Conservation (phyloP, 768 basidiomycete species). For the Auricularia cornea region DNA sequence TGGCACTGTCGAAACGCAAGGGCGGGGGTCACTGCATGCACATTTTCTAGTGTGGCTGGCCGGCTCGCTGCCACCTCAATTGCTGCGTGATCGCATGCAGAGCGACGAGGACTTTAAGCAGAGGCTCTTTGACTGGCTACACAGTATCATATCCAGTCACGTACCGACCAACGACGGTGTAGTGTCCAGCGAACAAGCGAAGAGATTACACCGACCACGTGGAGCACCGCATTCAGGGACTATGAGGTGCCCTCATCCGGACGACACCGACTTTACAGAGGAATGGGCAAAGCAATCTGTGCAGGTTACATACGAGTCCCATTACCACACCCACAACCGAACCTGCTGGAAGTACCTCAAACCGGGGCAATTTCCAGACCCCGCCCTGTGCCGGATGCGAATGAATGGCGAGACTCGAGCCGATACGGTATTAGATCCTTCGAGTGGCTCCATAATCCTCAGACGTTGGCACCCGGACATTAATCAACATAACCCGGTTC, state of each 20-base stretch:
- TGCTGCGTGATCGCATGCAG: neutral
- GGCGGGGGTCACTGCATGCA: constrained; percentile 1
- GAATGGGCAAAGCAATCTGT: neutral
- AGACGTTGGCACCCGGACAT: neutral
- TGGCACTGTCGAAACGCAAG: constrained; percentile 4
- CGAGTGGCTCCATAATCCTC: neutral
- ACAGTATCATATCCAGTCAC: neutral
- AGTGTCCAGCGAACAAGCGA: neutral
- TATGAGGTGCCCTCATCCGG: neutral
- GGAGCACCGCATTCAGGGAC: neutral
- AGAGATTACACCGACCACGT: neutral
- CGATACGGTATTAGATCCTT: neutral
- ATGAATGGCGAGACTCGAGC: neutral
- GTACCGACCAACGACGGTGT: neutral
- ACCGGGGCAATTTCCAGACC: neutral
- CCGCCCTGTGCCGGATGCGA: neutral
- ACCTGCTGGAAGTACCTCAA: neutral
- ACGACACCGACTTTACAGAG: neutral
- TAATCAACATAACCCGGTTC: neutral
- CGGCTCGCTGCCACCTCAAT: constrained; percentile 2
- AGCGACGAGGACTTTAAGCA: neutral
- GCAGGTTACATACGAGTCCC: neutral
- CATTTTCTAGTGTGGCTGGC: constrained; percentile 2
- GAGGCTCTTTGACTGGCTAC: neutral
- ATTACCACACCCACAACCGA: neutral